Percentiles rank a stretch among this genome's conserved stretches.
Conservation (phyloP, 768 basidiomycete genomes). For the Rhizopogon vesiculosus region DNA sequence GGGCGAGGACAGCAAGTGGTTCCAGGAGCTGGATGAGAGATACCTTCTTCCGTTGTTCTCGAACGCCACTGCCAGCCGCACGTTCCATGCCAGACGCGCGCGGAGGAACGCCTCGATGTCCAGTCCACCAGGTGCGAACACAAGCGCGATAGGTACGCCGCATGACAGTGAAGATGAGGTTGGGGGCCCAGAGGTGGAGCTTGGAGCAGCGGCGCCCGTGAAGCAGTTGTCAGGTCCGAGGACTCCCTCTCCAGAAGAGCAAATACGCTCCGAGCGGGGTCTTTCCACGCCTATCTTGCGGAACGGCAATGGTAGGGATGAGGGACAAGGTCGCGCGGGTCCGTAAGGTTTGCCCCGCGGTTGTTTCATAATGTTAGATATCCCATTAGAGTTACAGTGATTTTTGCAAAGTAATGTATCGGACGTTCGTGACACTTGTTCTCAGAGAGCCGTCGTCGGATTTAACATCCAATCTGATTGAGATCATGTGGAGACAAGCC, state of each 20-base stretch:
- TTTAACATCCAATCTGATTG: not conserved
- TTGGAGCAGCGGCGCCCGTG: constrained; percentile 25
- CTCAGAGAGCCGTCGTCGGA: not conserved
- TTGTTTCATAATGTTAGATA: not conserved
- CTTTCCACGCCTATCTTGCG: constrained; percentile 61
- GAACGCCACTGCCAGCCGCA: constrained; percentile 84
- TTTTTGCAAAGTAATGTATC: not conserved
- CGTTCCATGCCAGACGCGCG: constrained; percentile 76
- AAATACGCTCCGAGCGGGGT: constrained; percentile 59
- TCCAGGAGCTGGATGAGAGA: constrained; percentile 91
- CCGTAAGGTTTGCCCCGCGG: not conserved
- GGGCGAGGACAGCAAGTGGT: constrained; percentile 87
- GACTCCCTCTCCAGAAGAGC: constrained; percentile 33
- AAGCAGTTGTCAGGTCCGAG: constrained; percentile 12
- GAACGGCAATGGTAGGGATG: constrained; percentile 33
- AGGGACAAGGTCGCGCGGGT: constrained; percentile 6
- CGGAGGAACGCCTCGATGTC: constrained; percentile 39
- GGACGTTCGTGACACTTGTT: not conserved
- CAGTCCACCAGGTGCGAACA: constrained; percentile 9
- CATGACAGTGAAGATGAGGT: constrained; percentile 36
- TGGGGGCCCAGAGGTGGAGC: constrained; percentile 40
- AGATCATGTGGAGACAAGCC: no score
- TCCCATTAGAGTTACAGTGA: not conserved
- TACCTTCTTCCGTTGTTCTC: constrained; percentile 92
- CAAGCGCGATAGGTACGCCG: constrained; percentile 27